phyloP scores from a whole-genome alignment of 1,139 yeast genomes.

The Sugiyamaella paludigena region DNA sequence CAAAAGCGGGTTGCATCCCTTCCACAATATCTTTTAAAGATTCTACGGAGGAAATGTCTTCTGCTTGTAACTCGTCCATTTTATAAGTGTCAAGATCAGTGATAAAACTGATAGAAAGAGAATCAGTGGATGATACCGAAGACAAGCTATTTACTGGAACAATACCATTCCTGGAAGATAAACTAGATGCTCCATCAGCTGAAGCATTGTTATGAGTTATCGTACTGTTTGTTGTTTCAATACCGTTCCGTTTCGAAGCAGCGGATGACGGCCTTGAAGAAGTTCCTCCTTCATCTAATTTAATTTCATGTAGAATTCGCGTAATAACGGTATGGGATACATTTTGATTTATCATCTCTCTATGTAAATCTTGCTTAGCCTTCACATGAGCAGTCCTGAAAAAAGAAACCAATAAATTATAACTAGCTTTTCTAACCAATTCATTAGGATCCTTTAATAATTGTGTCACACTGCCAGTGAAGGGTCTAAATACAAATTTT shows the following conservation, averaged over 20 bases:
- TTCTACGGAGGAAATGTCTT: constrained; percentile 34
- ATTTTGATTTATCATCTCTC: constrained; percentile 40
- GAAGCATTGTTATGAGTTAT: too few species aligned
- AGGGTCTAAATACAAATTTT: constrained; percentile 44
- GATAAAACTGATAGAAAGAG: constrained; percentile 26
- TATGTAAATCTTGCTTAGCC: constrained; percentile 49
- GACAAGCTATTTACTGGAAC: too few species aligned
- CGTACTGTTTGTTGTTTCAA: too few species aligned
- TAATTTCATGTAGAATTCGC: constrained; percentile 20
- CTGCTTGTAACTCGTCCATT: constrained; percentile 34
- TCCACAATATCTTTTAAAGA: constrained; percentile 42
- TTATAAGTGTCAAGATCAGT: constrained; percentile 31
- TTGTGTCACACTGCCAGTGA: constrained; percentile 44
- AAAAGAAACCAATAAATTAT: constrained; percentile 41
- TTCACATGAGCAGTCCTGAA: constrained; percentile 43
- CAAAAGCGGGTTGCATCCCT: constrained; percentile 46
- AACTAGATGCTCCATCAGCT: too few species aligned
- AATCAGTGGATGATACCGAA: constrained; percentile 1
- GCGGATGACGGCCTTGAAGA: background rate
- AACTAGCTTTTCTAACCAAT: constrained; percentile 39
- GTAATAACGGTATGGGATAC: constrained; percentile 7
- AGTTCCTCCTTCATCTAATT: constrained; percentile 11
- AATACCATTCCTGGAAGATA: too few species aligned
- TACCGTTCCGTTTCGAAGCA: background rate
- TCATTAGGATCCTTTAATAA: constrained; percentile 40